A percentile compares a stretch with the other conserved stretches of the same genome.
Evolutionary conservation across 305 asterid genomes (phyloP).

Genomic region (Solanum aculeatissimum): DNA sequence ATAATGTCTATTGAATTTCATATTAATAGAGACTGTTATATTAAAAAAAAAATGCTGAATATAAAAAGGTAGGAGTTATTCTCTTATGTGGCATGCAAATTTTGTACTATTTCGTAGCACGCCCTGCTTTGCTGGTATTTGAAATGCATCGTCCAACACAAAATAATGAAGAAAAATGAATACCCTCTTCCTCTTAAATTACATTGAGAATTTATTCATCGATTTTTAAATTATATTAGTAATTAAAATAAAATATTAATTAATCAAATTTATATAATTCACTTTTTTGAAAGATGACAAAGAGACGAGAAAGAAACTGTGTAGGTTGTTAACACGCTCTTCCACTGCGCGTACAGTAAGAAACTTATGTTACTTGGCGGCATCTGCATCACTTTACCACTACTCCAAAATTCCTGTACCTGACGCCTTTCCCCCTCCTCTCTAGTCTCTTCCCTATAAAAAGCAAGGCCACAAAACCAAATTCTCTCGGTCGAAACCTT

Average conservation of each 20-base stretch:
- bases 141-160: not conserved
- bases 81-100: not conserved
- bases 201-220: no score
- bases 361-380: conserved; percentile 25
- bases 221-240: no score
- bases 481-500: not conserved
- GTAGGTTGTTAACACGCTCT: not conserved
- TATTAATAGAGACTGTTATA: no score
- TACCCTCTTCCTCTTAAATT: not conserved
- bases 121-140: not conserved
- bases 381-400: conserved; percentile 29
- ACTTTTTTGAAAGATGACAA: no score
- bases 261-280: no score
- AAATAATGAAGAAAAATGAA: not conserved
- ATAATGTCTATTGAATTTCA: no score
- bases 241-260: no score
- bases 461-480: not conserved
- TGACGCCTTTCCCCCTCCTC: not conserved
- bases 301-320: no score
- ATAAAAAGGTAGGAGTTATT: not conserved
- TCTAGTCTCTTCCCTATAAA: not conserved
- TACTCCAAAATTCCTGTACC: conserved; percentile 8
- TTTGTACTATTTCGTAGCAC: not conserved
- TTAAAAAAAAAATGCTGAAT: no score
- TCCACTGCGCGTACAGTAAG: not conserved